These are phyloP conservation scores for Biscutella auriculata DNA, from an alignment of 441 rosid genomes.

Conservation along the genomic window DNA sequence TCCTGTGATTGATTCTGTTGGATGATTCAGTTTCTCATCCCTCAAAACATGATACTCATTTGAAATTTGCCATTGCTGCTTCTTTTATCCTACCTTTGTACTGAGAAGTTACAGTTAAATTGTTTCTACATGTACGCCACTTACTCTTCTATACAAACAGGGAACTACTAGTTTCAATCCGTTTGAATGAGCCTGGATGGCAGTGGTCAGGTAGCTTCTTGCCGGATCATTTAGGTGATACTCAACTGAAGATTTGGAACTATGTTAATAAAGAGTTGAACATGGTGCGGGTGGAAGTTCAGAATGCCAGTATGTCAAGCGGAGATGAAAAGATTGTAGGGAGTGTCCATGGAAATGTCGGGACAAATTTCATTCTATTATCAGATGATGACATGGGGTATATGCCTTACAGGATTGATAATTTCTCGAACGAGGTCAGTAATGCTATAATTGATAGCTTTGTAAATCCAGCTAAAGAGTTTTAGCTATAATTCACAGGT, in stretches of 20 bases:
- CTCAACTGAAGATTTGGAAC: slow-evolving; percentile 87
- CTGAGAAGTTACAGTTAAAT: slow-evolving; percentile 1
- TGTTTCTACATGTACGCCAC: slow-evolving; percentile 7
- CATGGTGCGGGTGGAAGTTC: slow-evolving; percentile 92
- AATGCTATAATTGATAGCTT: slow-evolving; percentile 13
- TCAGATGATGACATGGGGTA: slow-evolving; percentile 90
- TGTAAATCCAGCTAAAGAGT: not conserved
- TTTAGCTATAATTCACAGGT: slow-evolving; percentile 2
- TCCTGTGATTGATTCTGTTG: not conserved
- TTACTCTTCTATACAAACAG: slow-evolving; percentile 32
- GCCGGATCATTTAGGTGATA: slow-evolving; percentile 93
- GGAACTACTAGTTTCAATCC: slow-evolving; percentile 74
- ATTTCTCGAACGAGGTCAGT: slow-evolving; percentile 93
- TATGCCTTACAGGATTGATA: slow-evolving; percentile 96
- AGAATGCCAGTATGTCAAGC: slow-evolving; percentile 73
- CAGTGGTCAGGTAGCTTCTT: slow-evolving; percentile 97
- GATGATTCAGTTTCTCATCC: not conserved
- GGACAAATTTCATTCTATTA: slow-evolving; percentile 80
- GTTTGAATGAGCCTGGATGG: slow-evolving; percentile 93
- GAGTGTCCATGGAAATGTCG: slow-evolving; percentile 67
- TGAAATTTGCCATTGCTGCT: not conserved
- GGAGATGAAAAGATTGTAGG: slow-evolving; percentile 71
- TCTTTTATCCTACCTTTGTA: not conserved
- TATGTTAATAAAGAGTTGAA: slow-evolving; percentile 50
- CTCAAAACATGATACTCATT: not conserved